These are phyloP conservation scores for Ormosia emarginata DNA, from an alignment of 306 rosid genomes.

Conservation along the genomic window DNA sequence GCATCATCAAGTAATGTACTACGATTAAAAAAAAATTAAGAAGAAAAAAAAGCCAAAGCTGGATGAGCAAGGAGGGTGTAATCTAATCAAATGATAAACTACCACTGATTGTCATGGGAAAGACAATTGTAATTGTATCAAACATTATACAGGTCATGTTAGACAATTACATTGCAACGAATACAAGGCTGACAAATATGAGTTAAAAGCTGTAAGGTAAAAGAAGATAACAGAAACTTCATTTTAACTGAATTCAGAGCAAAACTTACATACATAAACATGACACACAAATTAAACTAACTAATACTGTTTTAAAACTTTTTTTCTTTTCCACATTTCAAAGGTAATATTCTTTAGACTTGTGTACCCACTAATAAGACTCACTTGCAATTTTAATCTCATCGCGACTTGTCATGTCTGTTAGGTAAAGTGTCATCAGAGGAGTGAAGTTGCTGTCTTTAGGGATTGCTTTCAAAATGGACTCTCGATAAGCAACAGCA, in stretches of 20 bases:
- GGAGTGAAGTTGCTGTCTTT: constrained; percentile 61
- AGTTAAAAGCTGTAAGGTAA: not conserved
- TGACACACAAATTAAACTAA: not conserved
- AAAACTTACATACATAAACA: not conserved
- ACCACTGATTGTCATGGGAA: not conserved
- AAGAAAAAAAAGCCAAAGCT: not conserved
- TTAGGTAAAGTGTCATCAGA: constrained; percentile 88
- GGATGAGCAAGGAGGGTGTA: not conserved
- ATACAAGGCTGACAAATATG: not conserved
- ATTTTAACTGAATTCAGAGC: not conserved
- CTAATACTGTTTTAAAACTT: not conserved
- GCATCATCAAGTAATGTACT: constrained; percentile 13
- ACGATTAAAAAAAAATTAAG: not conserved
- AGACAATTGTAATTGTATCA: not conserved
- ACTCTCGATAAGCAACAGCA: constrained; percentile 67
- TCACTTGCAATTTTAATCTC: constrained; percentile 89
- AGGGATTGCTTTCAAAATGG: constrained; percentile 78
- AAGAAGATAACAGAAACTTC: not conserved
- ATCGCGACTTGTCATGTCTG: constrained; percentile 63
- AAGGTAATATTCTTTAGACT: not conserved
- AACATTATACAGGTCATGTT: not conserved
- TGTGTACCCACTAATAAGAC: constrained; percentile 13
- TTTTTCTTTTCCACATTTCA: not conserved
- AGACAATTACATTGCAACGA: not conserved
- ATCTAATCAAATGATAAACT: not conserved